Evolutionary conservation across 1,284 basidiomycete genomes (phyloP), one percentile per base, ranked within the genome.

Genomic region (Somion occarium): DNA sequence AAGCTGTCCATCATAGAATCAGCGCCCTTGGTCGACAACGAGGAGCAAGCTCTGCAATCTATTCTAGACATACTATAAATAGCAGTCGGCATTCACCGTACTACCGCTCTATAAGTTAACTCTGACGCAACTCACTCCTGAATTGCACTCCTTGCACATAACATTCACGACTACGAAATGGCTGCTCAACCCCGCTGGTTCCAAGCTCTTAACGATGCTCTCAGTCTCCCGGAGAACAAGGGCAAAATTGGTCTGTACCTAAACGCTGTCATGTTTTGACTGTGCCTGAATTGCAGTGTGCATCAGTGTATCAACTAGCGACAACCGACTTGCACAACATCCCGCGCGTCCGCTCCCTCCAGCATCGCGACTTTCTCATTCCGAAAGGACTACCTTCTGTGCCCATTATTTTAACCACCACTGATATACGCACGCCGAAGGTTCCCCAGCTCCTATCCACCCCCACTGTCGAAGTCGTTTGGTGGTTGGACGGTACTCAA

Each of bases 331-430:
- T 68, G 5, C 58, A 62, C 1, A 57, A 63, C 25, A 58, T 60
- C 5, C 82, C 84, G 2, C 77, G 72, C 53, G 83, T 82, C 34
- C 83, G 86, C 54, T 78, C 82, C 0, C 72, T 75, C 52, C 66
- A 85, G 50, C 79, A 84, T 54, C 78, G 85, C 39, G 69, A 61
- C 5, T 80, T 85, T 63, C 56, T 87, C 44, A 59, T 69, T 5
- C 69, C 75, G 1, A 63, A 69, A 13, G 73, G 73, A 2, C 52
- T 50, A 11, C 62, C 69, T 7, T 67, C 77, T 12, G 75, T 79
- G 0, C 73, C 88, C 3, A 60, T 89, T 55, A 57, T 88, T 20
- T 64, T 76, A 53, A 76, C 82, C 22, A 83, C 83, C 18, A 80
- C 85, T 61, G 65, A 69, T 53, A 63, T 80, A 38, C 81, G 85